phyloP scores from a whole-genome alignment of 1,284 basidiomycete genomes.

The Irpex rosettiformis region DNA sequence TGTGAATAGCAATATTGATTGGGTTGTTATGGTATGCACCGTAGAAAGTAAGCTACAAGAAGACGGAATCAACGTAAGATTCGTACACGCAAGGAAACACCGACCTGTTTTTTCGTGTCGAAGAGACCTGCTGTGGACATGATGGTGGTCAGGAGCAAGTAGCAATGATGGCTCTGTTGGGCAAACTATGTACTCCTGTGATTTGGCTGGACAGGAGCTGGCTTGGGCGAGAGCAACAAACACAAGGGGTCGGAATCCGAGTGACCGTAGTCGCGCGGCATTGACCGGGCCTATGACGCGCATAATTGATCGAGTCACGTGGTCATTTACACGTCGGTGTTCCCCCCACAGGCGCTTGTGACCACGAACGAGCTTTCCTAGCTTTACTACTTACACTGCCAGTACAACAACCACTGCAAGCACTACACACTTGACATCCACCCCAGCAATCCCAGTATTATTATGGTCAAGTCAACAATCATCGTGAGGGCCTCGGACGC shows the following conservation, averaged over 20 bases:
- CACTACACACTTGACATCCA: neutral
- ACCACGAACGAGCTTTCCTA: neutral
- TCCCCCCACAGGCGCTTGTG: constrained; percentile 3
- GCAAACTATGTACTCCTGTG: neutral
- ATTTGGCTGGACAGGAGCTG: neutral
- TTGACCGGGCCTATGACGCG: neutral
- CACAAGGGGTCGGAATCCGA: neutral
- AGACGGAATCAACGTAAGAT: neutral
- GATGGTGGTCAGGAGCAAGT: neutral
- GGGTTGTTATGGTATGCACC: constrained; percentile 84
- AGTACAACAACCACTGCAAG: neutral
- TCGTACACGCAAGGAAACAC: neutral
- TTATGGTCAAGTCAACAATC: constrained; percentile 89
- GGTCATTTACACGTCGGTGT: neutral
- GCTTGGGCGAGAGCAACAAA: neutral
- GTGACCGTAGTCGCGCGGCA: too few relatives aligned
- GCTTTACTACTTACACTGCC: neutral
- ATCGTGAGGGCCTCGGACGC: constrained; percentile 91
- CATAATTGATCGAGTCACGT: neutral
- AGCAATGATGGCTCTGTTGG: neutral
- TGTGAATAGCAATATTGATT: constrained; percentile 78
- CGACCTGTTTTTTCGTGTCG: constrained; percentile 19
- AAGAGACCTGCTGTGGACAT: constrained; percentile 7
- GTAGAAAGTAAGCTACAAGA: constrained; percentile 77
- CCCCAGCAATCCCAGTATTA: constrained; percentile 4